phyloP scores from a whole-genome alignment of 306 rosid genomes.

The Malus sylvestris region DNA sequence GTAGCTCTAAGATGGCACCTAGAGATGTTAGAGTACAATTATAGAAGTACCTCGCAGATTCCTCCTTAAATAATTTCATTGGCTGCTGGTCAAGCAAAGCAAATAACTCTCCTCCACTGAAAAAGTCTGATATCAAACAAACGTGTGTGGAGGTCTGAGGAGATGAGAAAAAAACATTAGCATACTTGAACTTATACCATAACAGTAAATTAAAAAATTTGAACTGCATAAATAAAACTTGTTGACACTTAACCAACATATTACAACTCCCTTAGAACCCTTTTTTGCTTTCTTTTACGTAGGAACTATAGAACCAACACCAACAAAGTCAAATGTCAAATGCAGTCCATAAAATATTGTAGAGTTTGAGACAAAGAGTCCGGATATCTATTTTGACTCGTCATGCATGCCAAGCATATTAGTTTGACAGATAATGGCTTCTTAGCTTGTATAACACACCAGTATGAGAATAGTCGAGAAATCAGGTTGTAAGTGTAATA shows the following conservation, averaged over 20 bases:
- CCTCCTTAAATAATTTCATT: constrained; percentile 80
- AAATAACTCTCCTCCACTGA: constrained; percentile 86
- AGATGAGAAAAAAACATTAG: constrained; percentile 27
- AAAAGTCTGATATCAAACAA: constrained; percentile 91
- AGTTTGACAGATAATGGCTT: not conserved
- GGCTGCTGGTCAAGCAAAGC: constrained; percentile 92
- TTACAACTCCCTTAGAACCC: too few relatives aligned
- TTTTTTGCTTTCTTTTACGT: too few relatives aligned
- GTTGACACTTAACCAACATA: not conserved
- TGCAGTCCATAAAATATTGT: not conserved
- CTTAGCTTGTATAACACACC: not conserved
- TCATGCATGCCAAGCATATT: not conserved
- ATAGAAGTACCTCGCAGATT: constrained; percentile 66
- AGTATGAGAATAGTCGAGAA: not conserved
- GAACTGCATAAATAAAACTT: not conserved
- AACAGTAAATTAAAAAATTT: not conserved
- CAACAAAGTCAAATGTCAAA: not conserved
- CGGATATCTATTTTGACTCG: not conserved
- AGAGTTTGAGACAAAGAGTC: not conserved
- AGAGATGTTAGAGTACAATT: not conserved
- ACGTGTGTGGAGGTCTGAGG: constrained; percentile 78
- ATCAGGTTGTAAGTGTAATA: not conserved
- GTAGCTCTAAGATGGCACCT: not conserved
- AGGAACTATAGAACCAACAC: not conserved
- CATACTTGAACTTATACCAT: not conserved